Percentiles rank a stretch among this genome's conserved stretches.
These are phyloP conservation scores for Emmonsia crescens DNA, from an alignment of 2,329 filamentous ascomycete species.

Conservation along the genomic window DNA sequence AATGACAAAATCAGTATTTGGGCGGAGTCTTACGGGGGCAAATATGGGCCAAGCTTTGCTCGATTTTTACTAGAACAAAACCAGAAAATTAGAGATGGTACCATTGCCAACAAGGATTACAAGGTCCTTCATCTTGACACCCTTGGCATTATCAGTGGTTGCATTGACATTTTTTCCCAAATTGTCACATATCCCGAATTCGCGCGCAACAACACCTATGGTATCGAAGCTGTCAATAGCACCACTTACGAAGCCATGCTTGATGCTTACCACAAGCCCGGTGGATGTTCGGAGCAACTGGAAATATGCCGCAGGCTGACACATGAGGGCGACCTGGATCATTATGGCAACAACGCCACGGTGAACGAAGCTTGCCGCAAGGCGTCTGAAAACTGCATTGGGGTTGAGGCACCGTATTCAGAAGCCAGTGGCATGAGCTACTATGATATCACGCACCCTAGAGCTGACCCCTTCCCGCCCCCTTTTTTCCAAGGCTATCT, in stretches of 20 bases:
- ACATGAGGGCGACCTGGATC: conserved; percentile 38
- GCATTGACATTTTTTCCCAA: conserved; percentile 55
- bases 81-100: conserved; percentile 22
- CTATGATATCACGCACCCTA: conserved; percentile 46
- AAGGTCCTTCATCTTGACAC: conserved; percentile 29
- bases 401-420: conserved; percentile 37
- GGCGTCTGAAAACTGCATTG: conserved; percentile 35
- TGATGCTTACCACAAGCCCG: conserved; percentile 30
- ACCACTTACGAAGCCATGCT: conserved; percentile 5
- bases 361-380: conserved; percentile 36
- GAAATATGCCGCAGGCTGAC: conserved; percentile 40
- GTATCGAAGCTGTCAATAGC: conserved; percentile 42
- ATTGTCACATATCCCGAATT: conserved; percentile 30
- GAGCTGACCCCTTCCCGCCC: conserved; percentile 41
- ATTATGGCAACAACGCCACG: conserved; percentile 34
- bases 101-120: conserved; percentile 26
- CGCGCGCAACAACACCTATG: conserved; percentile 45
- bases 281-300: conserved; percentile 46
- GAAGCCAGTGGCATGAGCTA: conserved; percentile 35
- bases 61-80: conserved; percentile 33
- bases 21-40: conserved; percentile 37
- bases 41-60: conserved; percentile 31
- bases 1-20: conserved; percentile 36
- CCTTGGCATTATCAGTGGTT: conserved; percentile 47
- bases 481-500: conserved; percentile 50